Evolutionary conservation across 2,329 filamentous ascomycete genomes (phyloP).

Genomic region (Stemphylium beticola): DNA sequence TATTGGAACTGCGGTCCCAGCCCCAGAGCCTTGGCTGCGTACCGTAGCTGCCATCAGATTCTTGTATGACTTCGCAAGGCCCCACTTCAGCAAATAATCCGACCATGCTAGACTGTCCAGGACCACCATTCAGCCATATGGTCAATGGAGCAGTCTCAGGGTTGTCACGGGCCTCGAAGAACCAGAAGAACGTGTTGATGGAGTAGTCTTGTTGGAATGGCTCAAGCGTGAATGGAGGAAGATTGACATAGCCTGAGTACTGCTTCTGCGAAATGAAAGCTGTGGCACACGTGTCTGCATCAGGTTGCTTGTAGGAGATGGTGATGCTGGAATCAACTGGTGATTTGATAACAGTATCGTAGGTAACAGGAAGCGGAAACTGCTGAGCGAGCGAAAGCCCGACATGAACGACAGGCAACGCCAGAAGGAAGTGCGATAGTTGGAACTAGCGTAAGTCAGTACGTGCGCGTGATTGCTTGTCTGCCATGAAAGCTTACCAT

Average conservation of each 20-base stretch:
- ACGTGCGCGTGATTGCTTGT: neutral
- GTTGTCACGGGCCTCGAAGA: conserved; percentile 63
- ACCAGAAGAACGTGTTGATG: conserved; percentile 70
- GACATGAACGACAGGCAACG: conserved; percentile 15
- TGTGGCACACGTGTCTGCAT: conserved; percentile 67
- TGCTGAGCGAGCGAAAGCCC: conserved; percentile 47
- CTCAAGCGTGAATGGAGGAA: conserved; percentile 60
- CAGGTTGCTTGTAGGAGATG: conserved; percentile 70
- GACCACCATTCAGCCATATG: conserved; percentile 70
- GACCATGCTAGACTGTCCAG: conserved; percentile 68
- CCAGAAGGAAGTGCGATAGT: conserved; percentile 20
- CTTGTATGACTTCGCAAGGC: conserved; percentile 52
- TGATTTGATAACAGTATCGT: conserved; percentile 63
- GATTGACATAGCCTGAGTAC: conserved; percentile 69
- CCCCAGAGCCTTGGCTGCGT: conserved; percentile 67
- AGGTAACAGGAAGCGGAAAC: conserved; percentile 48
- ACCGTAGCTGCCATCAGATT: conserved; percentile 55
- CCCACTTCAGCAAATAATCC: conserved; percentile 69
- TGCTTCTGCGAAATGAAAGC: conserved; percentile 70
- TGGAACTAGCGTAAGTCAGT: conserved; percentile 2
- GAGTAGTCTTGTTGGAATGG: conserved; percentile 60
- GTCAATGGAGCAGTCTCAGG: conserved; percentile 60
- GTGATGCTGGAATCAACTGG: conserved; percentile 68
- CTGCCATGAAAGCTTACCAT: conserved; percentile 7
- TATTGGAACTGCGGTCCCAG: conserved; percentile 67